Conservation (phyloP, 2,329 filamentous ascomycete genomes). For the Apiospora pterosperma region DNA sequence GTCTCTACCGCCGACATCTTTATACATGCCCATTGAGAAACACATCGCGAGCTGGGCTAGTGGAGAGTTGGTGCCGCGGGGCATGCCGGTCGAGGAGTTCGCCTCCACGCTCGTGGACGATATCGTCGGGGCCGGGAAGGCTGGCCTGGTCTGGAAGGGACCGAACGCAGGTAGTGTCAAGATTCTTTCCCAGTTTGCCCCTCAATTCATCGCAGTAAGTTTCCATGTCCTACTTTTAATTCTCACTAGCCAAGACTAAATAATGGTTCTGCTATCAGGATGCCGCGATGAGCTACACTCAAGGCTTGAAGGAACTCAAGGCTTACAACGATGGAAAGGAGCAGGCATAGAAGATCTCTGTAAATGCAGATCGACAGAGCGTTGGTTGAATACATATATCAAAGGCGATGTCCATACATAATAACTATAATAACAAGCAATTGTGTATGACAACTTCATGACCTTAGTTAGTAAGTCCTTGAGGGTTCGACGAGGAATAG, state of each 20-base stretch:
- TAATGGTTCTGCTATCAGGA: not conserved
- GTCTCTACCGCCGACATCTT: constrained; percentile 9
- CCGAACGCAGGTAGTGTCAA: constrained; percentile 13
- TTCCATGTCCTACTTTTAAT: not conserved
- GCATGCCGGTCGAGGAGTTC: constrained; percentile 12
- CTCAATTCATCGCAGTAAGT: not conserved
- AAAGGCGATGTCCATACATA: no score
- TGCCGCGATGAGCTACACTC: constrained; percentile 5
- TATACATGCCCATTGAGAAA: constrained; percentile 13
- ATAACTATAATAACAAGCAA: no score
- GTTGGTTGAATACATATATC: no score
- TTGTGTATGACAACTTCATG: no score
- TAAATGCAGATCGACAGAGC: no score
- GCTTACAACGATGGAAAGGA: not conserved
- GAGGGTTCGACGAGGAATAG: no score
- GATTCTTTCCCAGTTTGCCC: not conserved
- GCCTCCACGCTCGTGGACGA: constrained; percentile 12
- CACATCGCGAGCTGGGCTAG: constrained; percentile 16
- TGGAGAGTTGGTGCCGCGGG: constrained; percentile 13
- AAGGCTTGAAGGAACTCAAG: constrained; percentile 6
- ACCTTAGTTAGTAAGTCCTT: no score
- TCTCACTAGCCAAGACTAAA: not conserved
- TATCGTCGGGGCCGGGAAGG: constrained; percentile 10
- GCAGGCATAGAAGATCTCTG: not conserved
- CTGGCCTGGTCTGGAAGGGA: constrained; percentile 14